Evolutionary conservation across 192 early-diverging fungal species (phyloP).

Genomic region (Umbelopsis ramanniana): DNA sequence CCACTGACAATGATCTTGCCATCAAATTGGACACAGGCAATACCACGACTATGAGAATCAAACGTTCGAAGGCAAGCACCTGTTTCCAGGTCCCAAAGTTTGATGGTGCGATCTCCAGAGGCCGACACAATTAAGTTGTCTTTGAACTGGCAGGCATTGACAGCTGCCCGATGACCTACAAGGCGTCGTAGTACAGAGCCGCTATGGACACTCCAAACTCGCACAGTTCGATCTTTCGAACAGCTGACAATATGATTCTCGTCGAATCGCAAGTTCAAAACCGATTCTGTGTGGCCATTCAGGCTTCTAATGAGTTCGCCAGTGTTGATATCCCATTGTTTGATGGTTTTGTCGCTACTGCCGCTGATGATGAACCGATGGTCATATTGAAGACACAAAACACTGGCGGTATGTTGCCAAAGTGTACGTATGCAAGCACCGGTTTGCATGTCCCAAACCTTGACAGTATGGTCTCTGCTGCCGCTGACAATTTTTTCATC

Average conservation of each 20-base stretch:
- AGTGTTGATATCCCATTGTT: slow-evolving; percentile 74
- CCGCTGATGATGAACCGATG: slow-evolving; percentile 67
- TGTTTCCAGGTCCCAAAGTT: slow-evolving; percentile 73
- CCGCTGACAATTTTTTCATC: slow-evolving; percentile 70
- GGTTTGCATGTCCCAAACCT: slow-evolving; percentile 78
- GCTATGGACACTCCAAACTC: slow-evolving; percentile 78
- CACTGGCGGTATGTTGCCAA: slow-evolving; percentile 73
- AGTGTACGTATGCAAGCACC: slow-evolving; percentile 63
- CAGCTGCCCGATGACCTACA: slow-evolving; percentile 71
- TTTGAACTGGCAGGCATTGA: slow-evolving; percentile 81
- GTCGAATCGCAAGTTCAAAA: slow-evolving; percentile 82
- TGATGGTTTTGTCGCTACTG: slow-evolving; percentile 67
- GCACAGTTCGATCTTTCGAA: slow-evolving; percentile 82
- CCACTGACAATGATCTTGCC: slow-evolving; percentile 79
- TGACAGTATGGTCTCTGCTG: slow-evolving; percentile 70
- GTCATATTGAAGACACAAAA: slow-evolving; percentile 87
- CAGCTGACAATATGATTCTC: slow-evolving; percentile 76
- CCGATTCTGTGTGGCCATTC: slow-evolving; percentile 62
- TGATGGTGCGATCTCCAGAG: slow-evolving; percentile 83
- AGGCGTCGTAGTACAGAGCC: slow-evolving; percentile 61
- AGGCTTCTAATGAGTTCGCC: slow-evolving; percentile 51
- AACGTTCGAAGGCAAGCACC: slow-evolving; percentile 78
- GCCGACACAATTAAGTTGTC: slow-evolving; percentile 66
- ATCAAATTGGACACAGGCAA: slow-evolving; percentile 88
- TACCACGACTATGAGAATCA: slow-evolving; percentile 76